These are phyloP conservation scores for Tuber indicum DNA, from an alignment of 495 filamentous ascomycete species.

Conservation along the genomic window DNA sequence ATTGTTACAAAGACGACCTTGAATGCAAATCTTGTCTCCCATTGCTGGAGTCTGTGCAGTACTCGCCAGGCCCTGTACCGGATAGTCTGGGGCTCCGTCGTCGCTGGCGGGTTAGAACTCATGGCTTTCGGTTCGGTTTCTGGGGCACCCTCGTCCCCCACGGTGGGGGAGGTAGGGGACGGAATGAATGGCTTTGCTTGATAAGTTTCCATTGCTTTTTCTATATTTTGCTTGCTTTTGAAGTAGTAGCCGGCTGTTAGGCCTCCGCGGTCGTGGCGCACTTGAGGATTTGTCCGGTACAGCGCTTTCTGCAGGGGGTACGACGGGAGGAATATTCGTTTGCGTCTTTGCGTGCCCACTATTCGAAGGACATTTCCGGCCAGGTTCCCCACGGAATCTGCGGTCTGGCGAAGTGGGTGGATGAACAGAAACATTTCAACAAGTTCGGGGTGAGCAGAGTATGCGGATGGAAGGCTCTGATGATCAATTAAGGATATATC, in stretches of 20 bases:
- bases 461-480: constrained; percentile 37
- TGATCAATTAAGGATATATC: constrained; percentile 43
- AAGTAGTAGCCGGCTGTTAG: constrained; percentile 53
- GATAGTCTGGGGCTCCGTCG: constrained; percentile 40
- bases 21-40: constrained; percentile 54
- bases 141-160: constrained; percentile 23
- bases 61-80: constrained; percentile 49
- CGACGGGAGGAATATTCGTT: constrained; percentile 48
- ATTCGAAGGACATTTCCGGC: constrained; percentile 48
- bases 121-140: constrained; percentile 30
- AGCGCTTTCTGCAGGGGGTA: constrained; percentile 52
- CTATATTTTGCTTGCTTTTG: constrained; percentile 48
- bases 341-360: constrained; percentile 42
- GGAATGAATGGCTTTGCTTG: constrained; percentile 43
- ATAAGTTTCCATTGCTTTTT: constrained; percentile 44
- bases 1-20: constrained; percentile 51
- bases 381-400: constrained; percentile 47
- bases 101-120: constrained; percentile 5
- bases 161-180: constrained; percentile 15
- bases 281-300: constrained; percentile 52
- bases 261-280: constrained; percentile 55
- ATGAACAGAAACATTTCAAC: constrained; percentile 53
- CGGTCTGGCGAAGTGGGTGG: constrained; percentile 52
- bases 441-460: constrained; percentile 46
- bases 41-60: constrained; percentile 53